A percentile compares a stretch with the other conserved stretches of the same genome.
Evolutionary conservation across 768 basidiomycete species (phyloP).

Genomic region (Termitomyces sp.): DNA sequence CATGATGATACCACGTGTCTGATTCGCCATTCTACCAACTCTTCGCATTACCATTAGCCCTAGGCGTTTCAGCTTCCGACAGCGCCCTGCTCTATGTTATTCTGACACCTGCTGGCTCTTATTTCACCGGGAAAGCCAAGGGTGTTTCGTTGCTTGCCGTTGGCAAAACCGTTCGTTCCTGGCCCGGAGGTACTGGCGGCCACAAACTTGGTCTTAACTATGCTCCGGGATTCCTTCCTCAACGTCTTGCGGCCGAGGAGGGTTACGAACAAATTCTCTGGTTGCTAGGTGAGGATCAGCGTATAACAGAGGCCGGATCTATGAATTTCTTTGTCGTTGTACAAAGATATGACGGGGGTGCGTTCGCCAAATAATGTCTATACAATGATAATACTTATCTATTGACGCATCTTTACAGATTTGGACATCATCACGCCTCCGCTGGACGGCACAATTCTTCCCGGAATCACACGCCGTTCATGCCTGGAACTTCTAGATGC

Average conservation of each 20-base stretch:
- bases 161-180: constrained; percentile 36
- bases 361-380: constrained; percentile 3
- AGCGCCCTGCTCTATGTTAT: constrained; percentile 77
- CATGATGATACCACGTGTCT: constrained; percentile 38
- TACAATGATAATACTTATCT: background rate
- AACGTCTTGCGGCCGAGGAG: constrained; percentile 56
- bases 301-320: constrained; percentile 58
- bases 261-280: constrained; percentile 82
- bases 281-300: constrained; percentile 58
- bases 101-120: constrained; percentile 68
- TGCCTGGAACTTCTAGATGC: constrained; percentile 60
- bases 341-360: constrained; percentile 54
- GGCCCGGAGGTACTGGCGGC: constrained; percentile 71
- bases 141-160: constrained; percentile 38
- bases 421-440: constrained; percentile 80
- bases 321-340: constrained; percentile 83
- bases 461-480: constrained; percentile 87
- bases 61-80: constrained; percentile 68
- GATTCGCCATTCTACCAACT: constrained; percentile 31
- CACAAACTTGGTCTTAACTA: constrained; percentile 77
- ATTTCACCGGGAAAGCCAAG: constrained; percentile 69
- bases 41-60: constrained; percentile 20
- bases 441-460: constrained; percentile 83
- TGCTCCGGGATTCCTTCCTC: constrained; percentile 57
- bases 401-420: constrained; percentile 29